These are phyloP conservation scores for Telopea speciosissima DNA, from an alignment of 177 flowering plant genomes.

Conservation along the genomic window DNA sequence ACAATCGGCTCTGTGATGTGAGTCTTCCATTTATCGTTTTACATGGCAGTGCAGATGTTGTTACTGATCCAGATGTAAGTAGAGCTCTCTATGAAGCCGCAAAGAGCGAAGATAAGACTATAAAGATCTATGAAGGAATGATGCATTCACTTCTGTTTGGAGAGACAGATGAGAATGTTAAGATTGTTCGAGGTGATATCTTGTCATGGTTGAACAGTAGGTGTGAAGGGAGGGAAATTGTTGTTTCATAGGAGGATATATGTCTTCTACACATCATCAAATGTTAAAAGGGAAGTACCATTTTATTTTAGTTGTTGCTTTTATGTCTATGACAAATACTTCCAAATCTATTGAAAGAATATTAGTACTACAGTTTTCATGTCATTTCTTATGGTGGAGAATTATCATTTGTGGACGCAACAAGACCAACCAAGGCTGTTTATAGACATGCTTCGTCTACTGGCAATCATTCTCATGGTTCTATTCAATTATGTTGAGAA, in stretches of 20 bases:
- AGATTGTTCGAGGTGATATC: conserved; percentile 52
- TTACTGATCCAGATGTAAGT: conserved; percentile 82
- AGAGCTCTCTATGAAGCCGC: conserved; percentile 54
- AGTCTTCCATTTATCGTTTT: conserved; percentile 64
- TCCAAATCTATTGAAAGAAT: too few species aligned
- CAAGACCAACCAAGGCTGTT: too few species aligned
- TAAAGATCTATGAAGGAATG: conserved; percentile 77
- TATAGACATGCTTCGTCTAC: too few species aligned
- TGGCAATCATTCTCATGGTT: neutral
- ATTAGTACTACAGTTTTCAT: too few species aligned
- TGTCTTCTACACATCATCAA: too few species aligned
- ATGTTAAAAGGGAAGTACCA: too few species aligned
- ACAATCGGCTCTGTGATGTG: conserved; percentile 42
- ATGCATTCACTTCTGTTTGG: conserved; percentile 76
- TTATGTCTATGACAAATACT: neutral
- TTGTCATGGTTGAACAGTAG: conserved; percentile 66
- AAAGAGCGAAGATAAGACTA: conserved; percentile 57
- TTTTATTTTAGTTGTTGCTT: neutral
- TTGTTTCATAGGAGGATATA: too few species aligned
- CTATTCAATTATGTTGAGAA: neutral
- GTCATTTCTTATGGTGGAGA: neutral
- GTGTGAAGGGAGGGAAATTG: conserved; percentile 17
- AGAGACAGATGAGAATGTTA: conserved; percentile 80
- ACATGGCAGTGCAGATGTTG: conserved; percentile 82
- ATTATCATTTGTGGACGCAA: too few species aligned